Base-by-base conservation (phyloP, 805 yeast species). In the Wickerhamiella alocasiicola region DNA sequence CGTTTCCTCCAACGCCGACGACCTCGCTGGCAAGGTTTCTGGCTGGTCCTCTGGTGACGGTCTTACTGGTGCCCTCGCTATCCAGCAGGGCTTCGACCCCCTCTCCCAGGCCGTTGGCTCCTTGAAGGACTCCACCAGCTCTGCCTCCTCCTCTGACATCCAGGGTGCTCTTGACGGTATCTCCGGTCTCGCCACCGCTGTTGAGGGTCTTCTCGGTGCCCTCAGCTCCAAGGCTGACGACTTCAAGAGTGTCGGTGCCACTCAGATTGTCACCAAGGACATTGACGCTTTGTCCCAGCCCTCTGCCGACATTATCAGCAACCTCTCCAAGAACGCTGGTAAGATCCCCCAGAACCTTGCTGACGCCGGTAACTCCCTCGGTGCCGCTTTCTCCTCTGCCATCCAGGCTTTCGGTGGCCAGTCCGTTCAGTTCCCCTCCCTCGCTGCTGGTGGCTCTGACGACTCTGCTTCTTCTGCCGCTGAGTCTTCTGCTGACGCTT, bases 1-100 rank as follows among this genome's bases (percentile, higher is more conserved):
- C 15, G 44, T 36, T 17, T 68, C 63, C 1, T 77, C 69, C 15
- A 68, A 73, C 54, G 83, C 95, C 47, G 68, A 21, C 21, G 21
- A 9, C 7, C 43, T 39, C 27, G 37, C 38, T 15, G 16, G 28
- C 23, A 34, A 36, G 5, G 47, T 47, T 6, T 24, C 27, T 17
- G 30, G 25, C 37, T 45, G 48, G 48, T 26, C 37, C 26, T 29
- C 43, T 11, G 36, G 32, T 6, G 41, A 30, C 16, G 51, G 51
- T 18, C 45, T 48, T 7, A 19, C 19, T 15, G 49, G 49, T 17
- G 51, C 49, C 18, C 45, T 48, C 2, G 41, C 31, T 25, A 46
- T 48, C 31, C 51, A 46, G 45, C 25, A 38, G 31, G 19, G 36
- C 13, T 48, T 31, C 43, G 39, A 34, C 42, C 43, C 47, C 18